Conservation (phyloP, 495 filamentous ascomycete species). For the Astrothelium macrocarpum region DNA sequence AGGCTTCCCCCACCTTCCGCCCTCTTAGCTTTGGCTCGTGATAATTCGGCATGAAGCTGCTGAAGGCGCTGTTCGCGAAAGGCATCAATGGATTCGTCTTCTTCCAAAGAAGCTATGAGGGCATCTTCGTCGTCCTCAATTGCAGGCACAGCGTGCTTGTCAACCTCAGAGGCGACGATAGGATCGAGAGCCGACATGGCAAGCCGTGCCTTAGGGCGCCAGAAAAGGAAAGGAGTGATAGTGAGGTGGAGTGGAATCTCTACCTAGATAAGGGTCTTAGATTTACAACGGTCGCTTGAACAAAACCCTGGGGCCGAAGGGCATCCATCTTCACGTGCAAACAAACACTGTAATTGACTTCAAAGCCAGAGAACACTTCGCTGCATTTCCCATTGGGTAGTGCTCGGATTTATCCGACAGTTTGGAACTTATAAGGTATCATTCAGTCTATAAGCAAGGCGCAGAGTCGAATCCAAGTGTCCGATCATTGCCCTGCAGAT, state of each 20-base stretch:
- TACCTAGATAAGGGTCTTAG: no score
- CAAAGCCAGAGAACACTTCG: no score
- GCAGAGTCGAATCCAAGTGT: background rate
- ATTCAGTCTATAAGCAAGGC: background rate
- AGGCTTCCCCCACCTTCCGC: slow-evolving; percentile 38
- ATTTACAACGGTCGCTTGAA: no score
- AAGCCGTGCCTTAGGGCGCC: slow-evolving; percentile 3
- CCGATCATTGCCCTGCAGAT: background rate
- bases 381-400: no score
- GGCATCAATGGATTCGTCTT: slow-evolving; percentile 48
- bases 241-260: no score
- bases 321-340: no score
- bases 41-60: slow-evolving; percentile 57
- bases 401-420: no score
- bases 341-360: no score
- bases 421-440: no score
- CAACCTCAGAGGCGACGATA: slow-evolving; percentile 40
- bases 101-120: slow-evolving; percentile 62
- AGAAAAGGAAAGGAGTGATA: no score
- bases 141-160: slow-evolving; percentile 22
- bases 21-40: slow-evolving; percentile 35
- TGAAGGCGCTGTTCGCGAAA: slow-evolving; percentile 61
- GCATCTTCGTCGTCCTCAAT: slow-evolving; percentile 57
- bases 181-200: slow-evolving; percentile 32
- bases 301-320: no score